phyloP scores from a whole-genome alignment of 805 yeast genomes.

The Yarrowia sp. region DNA sequence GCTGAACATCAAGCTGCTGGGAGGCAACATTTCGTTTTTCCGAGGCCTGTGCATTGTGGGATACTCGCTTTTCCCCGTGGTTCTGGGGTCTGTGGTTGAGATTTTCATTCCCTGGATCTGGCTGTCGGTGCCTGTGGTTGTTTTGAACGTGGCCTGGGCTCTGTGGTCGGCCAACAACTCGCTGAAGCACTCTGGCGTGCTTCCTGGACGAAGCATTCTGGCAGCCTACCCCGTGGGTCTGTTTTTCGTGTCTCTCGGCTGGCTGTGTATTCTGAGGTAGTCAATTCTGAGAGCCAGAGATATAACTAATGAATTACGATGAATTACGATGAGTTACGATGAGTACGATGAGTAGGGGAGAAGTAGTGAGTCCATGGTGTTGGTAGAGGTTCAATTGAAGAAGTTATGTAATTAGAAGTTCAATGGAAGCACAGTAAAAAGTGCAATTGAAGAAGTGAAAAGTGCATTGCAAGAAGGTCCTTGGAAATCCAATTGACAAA shows the following conservation, averaged over 20 bases:
- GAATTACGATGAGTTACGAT: neutral
- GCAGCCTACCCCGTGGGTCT: slow-evolving; percentile 67
- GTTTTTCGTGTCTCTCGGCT: slow-evolving; percentile 59
- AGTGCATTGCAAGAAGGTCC: too few species aligned
- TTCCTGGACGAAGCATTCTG: slow-evolving; percentile 57
- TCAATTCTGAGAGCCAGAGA: neutral
- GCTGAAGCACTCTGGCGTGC: slow-evolving; percentile 59
- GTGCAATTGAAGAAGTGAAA: too few species aligned
- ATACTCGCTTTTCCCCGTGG: slow-evolving; percentile 65
- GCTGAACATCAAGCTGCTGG: slow-evolving; percentile 60
- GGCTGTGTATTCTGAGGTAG: slow-evolving; percentile 61
- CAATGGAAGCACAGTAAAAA: neutral
- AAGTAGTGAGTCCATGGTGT: too few species aligned
- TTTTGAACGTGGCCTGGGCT: slow-evolving; percentile 57
- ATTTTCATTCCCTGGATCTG: slow-evolving; percentile 51
- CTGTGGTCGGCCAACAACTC: slow-evolving; percentile 61
- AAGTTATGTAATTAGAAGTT: too few species aligned
- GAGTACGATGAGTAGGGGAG: too few species aligned
- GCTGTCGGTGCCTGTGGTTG: slow-evolving; percentile 43
- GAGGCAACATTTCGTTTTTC: slow-evolving; percentile 60
- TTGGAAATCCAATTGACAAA: too few species aligned
- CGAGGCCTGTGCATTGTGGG: slow-evolving; percentile 70
- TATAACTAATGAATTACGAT: neutral
- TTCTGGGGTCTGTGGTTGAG: slow-evolving; percentile 48
- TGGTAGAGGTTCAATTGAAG: too few species aligned